Evolutionary conservation across 1,284 basidiomycete species (phyloP).

Genomic region (Laetiporus sulphureus): DNA sequence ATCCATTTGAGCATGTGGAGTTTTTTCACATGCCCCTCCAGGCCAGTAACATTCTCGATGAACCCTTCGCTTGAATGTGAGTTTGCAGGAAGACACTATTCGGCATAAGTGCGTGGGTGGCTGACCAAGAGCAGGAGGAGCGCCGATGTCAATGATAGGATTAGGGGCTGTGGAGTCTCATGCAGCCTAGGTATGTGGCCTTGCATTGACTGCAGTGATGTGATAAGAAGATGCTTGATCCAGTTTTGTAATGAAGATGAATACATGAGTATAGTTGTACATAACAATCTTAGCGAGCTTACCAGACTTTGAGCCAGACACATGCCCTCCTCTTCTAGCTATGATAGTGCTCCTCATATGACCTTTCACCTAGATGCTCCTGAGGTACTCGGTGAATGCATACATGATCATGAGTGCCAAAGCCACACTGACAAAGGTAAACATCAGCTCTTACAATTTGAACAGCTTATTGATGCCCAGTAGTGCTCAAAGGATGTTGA

Average conservation of each 20-base stretch:
- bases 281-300: conserved; percentile 10
- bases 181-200: conserved; percentile 4
- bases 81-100: conserved; percentile 43
- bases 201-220: conserved; percentile 31
- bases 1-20: conserved; percentile 78
- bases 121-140: conserved; percentile 69
- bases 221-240: conserved; percentile 66
- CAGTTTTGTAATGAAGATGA: conserved; percentile 36
- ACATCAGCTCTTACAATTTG: conserved; percentile 93
- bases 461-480: conserved; percentile 88
- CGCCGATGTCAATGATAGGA: conserved; percentile 60
- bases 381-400: conserved; percentile 49
- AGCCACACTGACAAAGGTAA: conserved; percentile 95
- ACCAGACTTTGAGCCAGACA: conserved; percentile 65
- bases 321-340: conserved; percentile 39
- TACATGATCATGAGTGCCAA: conserved; percentile 84
- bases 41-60: conserved; percentile 77
- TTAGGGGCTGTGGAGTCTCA: conserved; percentile 14
- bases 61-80: conserved; percentile 69
- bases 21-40: conserved; percentile 74
- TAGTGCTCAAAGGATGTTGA: conserved; percentile 87
- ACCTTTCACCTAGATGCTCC: conserved; percentile 41
- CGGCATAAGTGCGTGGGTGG: conserved; percentile 58
- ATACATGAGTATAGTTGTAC: background rate
- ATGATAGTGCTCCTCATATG: conserved; percentile 45